Evolutionary conservation across 257 asterid species (phyloP).

Genomic region (Penstemon davidsonii): DNA sequence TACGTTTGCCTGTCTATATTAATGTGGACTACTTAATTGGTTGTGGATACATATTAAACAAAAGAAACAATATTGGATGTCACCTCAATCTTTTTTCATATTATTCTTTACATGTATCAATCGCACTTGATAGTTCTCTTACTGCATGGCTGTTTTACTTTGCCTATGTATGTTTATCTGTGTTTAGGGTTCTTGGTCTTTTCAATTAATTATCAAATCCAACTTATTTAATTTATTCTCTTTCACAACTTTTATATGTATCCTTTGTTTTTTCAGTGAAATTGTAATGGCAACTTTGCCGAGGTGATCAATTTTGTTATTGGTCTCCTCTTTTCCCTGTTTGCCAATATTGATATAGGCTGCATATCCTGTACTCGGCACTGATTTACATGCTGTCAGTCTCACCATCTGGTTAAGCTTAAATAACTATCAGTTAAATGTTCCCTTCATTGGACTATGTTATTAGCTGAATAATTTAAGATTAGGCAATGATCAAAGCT

Average conservation of each 20-base stretch:
- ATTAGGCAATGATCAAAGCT: too few species aligned
- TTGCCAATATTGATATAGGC: constrained; percentile 38
- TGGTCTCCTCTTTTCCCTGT: constrained; percentile 20
- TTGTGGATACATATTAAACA: neutral
- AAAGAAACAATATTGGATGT: too few species aligned
- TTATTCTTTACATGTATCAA: too few species aligned
- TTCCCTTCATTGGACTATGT: too few species aligned
- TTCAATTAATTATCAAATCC: too few species aligned
- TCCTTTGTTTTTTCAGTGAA: neutral
- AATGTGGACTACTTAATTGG: neutral
- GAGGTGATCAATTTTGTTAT: neutral
- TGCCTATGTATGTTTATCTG: neutral
- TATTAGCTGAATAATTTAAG: too few species aligned
- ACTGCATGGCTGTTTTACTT: too few species aligned
- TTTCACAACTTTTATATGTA: neutral
- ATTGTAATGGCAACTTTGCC: neutral
- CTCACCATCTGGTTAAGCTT: constrained; percentile 22
- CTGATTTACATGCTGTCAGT: constrained; percentile 21
- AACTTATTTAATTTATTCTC: neutral
- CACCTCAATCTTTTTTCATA: too few species aligned
- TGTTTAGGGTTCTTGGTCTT: neutral
- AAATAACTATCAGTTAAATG: constrained; percentile 13
- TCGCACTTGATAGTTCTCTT: neutral
- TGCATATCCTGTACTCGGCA: constrained; percentile 5
- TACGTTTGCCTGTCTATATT: neutral